These are phyloP conservation scores for Abrus pulchellus DNA, from an alignment of 306 rosid species.

Conservation along the genomic window DNA sequence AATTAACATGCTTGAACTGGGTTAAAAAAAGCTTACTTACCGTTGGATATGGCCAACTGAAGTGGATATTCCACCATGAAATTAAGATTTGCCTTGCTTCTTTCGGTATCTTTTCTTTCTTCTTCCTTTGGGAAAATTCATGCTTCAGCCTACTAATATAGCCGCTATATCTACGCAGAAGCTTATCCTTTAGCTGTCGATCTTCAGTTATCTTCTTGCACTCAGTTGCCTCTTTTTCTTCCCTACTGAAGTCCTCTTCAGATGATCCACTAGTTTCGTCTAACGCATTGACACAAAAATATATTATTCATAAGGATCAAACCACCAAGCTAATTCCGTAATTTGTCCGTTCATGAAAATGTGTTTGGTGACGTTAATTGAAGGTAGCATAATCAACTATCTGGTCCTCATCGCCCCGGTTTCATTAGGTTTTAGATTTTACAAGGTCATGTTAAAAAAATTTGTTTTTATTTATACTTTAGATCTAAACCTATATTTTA, in stretches of 20 bases:
- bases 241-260: slow-evolving; percentile 55
- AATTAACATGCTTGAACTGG: neutral
- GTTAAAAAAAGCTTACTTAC: slow-evolving; percentile 44
- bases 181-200: slow-evolving; percentile 67
- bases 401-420: too few relatives aligned
- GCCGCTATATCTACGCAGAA: slow-evolving; percentile 67
- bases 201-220: slow-evolving; percentile 44
- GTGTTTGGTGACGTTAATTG: too few relatives aligned
- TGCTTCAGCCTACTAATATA: slow-evolving; percentile 67
- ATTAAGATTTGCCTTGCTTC: slow-evolving; percentile 69
- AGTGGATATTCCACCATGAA: slow-evolving; percentile 79
- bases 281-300: slow-evolving; percentile 26
- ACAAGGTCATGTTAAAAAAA: too few relatives aligned
- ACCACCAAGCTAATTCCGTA: too few relatives aligned
- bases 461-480: too few relatives aligned
- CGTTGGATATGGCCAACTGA: slow-evolving; percentile 85
- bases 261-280: slow-evolving; percentile 59
- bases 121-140: slow-evolving; percentile 68
- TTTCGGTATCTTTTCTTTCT: slow-evolving; percentile 71
- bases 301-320: too few relatives aligned
- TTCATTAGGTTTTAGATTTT: too few relatives aligned
- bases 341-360: too few relatives aligned
- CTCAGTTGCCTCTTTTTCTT: slow-evolving; percentile 56
- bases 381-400: too few relatives aligned
- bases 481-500: too few relatives aligned